Percentiles rank a stretch among this genome's conserved stretches.
Conservation (phyloP, 73 alveolate species). For the Halteria grandinella region DNA sequence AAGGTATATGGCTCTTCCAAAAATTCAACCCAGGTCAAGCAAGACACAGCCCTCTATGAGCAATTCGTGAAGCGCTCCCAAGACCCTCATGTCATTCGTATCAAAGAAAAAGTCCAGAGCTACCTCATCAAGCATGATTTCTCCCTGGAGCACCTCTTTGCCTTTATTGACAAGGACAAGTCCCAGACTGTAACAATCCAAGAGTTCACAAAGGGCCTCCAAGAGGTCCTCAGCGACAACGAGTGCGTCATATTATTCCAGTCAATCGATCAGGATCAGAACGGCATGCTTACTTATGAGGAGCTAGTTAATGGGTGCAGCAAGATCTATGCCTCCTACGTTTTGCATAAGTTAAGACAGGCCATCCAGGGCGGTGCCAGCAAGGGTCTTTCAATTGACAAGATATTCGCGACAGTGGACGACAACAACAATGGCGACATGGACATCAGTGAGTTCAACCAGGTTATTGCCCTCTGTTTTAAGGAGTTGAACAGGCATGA, state of each 20-base stretch:
- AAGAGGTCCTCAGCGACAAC: conserved; percentile 7
- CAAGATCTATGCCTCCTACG: conserved; percentile 26
- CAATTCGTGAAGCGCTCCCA: too few relatives aligned
- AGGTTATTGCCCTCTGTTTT: neutral
- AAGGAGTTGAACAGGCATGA: conserved; percentile 20
- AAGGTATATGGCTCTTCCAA: too few relatives aligned
- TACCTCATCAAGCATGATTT: neutral
- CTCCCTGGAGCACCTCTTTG: neutral
- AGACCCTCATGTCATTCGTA: neutral
- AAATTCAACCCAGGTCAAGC: too few relatives aligned
- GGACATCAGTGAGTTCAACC: conserved; percentile 39
- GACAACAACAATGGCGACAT: conserved; percentile 9
- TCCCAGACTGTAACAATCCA: conserved; percentile 1
- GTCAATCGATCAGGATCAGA: conserved; percentile 18
- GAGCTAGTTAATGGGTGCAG: conserved; percentile 34
- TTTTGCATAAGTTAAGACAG: neutral
- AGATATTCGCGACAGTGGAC: conserved; percentile 26
- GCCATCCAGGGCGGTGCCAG: conserved; percentile 18
- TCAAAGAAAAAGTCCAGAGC: conserved; percentile 11
- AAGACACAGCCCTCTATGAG: too few relatives aligned
- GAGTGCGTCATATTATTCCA: conserved; percentile 11
- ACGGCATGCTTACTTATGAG: neutral
- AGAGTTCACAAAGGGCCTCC: conserved; percentile 15
- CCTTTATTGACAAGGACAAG: conserved; percentile 33
- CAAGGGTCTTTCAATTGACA: neutral